These are phyloP conservation scores for Nannizzia gypsea DNA, from an alignment of 2,329 filamentous ascomycete species.

Conservation along the genomic window DNA sequence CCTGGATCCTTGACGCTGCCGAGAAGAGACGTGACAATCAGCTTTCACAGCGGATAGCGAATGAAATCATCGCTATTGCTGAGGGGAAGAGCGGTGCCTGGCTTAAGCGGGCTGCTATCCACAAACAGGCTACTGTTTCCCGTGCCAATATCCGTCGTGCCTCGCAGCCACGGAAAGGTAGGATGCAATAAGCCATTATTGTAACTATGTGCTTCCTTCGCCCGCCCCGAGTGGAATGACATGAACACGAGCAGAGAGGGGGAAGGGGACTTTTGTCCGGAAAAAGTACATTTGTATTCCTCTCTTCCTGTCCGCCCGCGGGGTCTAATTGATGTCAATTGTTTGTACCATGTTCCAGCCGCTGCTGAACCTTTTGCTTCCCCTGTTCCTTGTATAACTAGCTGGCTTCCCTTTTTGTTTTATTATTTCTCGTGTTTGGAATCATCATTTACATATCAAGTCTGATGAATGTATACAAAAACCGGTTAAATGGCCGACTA, in stretches of 20 bases:
- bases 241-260: not conserved
- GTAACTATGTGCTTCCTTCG: not conserved
- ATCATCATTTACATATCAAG: not conserved
- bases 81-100: constrained; percentile 76
- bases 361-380: not conserved
- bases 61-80: constrained; percentile 76
- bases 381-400: not conserved
- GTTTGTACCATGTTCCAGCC: not conserved
- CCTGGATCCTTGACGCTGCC: constrained; percentile 82
- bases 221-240: not conserved
- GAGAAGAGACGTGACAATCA: constrained; percentile 62
- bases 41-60: constrained; percentile 66
- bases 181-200: not conserved
- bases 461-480: not conserved
- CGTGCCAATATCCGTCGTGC: constrained; percentile 54
- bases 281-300: not conserved
- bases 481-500: not conserved
- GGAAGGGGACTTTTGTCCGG: not conserved
- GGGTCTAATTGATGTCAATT: not conserved
- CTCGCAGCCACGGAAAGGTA: not conserved
- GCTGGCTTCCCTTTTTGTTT: not conserved
- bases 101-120: constrained; percentile 65
- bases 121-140: constrained; percentile 68
- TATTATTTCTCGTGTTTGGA: not conserved
- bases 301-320: not conserved